Percentiles rank a stretch among this genome's conserved stretches.
Evolutionary conservation across 768 basidiomycete genomes (phyloP).

Genomic region (Tylopilus rubrobrunneus): DNA sequence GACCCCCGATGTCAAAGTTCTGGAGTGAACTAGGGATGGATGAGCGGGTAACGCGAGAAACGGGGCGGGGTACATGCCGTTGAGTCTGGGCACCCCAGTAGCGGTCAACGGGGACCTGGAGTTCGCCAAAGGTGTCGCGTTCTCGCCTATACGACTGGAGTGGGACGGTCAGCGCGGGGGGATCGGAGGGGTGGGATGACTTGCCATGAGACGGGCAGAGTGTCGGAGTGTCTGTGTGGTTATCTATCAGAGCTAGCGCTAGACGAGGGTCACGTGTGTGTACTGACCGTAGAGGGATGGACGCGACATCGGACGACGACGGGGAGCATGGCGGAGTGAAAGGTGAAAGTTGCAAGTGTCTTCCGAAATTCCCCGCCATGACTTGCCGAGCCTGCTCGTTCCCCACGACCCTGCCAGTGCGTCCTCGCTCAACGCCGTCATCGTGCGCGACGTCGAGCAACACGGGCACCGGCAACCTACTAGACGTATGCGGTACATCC

Average conservation of each 20-base stretch:
- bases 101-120: constrained; percentile 80
- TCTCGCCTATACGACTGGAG: constrained; percentile 69
- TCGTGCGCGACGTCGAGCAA: not conserved
- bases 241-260: not conserved
- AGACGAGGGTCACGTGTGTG: constrained; percentile 22
- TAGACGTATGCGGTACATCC: constrained; percentile 11
- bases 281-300: constrained; percentile 1
- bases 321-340: constrained; percentile 11
- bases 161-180: constrained; percentile 11
- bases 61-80: constrained; percentile 44
- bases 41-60: constrained; percentile 6
- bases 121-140: constrained; percentile 93
- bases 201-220: constrained; percentile 32
- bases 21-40: constrained; percentile 65
- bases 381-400: not conserved
- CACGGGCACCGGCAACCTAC: too few species aligned
- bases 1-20: constrained; percentile 98
- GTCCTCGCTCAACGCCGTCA: not conserved
- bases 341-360: not conserved
- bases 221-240: not conserved
- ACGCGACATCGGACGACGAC: constrained; percentile 10
- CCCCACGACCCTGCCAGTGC: not conserved
- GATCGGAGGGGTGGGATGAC: constrained; percentile 18
- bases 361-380: constrained; percentile 11
- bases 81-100: constrained; percentile 99